Conservation (phyloP, 495 filamentous ascomycete genomes). For the Mytilinidion resinicola region DNA sequence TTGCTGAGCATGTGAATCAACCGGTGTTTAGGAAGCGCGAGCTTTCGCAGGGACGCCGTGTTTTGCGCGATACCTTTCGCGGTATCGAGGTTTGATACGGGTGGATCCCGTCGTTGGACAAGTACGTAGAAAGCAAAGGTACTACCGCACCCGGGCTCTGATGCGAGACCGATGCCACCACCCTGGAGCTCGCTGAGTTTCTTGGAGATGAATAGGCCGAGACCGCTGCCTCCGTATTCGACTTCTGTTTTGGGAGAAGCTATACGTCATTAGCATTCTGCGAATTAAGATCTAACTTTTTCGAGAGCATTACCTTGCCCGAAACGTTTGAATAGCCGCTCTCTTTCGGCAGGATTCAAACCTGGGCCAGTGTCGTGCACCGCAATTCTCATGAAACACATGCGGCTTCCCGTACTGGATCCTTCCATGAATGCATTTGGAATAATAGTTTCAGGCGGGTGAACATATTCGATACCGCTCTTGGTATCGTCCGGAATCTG, state of each 20-base stretch:
- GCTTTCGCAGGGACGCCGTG: no score
- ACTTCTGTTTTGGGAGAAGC: conserved; percentile 1
- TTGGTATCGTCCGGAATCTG: not conserved
- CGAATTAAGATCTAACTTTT: not conserved
- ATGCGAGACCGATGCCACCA: conserved; percentile 9
- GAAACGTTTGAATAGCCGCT: not conserved
- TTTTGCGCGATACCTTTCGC: not conserved
- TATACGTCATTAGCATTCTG: not conserved
- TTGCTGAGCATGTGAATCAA: no score
- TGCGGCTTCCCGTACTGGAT: no score
- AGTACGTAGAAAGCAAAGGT: conserved; percentile 14
- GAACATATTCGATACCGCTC: not conserved
- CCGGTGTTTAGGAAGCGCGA: no score
- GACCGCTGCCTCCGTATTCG: conserved; percentile 6
- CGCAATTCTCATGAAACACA: no score
- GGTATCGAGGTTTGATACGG: not conserved
- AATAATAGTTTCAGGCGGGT: not conserved
- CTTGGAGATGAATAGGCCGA: conserved; percentile 11
- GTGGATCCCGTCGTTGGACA: not conserved
- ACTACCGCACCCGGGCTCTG: not conserved
- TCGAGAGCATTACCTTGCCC: not conserved
- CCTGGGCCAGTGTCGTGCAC: no score
- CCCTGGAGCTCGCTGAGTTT: conserved; percentile 11
- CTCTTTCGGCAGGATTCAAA: no score
- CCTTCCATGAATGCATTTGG: no score